Evolutionary conservation across 2,329 filamentous ascomycete genomes (phyloP), one percentile per base, ranked within the genome.

Genomic region (Cladobotryum mycophilum): DNA sequence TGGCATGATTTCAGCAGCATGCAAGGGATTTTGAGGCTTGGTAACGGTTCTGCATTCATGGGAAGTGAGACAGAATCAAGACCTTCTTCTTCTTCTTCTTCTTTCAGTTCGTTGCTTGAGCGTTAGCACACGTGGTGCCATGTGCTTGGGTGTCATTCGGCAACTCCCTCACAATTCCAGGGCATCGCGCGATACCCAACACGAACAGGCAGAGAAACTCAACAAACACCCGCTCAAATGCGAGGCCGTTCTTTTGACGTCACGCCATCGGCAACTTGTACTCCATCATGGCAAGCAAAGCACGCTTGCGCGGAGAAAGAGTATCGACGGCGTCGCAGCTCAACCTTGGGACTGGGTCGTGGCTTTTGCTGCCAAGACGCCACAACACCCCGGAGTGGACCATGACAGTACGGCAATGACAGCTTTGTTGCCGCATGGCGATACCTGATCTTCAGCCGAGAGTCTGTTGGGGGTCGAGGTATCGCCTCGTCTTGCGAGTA

Each of bases 321-420:
- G 6, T 42, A 18, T n/a, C 41, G 41, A 42, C 15, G n/a, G 41
- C 18, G 17, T 18, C 18, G 41, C 40, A 42, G 40, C 40, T 22
- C 40, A 20, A 20, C 8, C 5, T 13, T 25, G 18, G 18, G 14
- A 14, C 14, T 35, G n/a, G 34, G 38, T 33, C 25, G 25, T 30
- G 25, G 25, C 25, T 30, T 30, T 25, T 30, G 35, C 12, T 15
- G 48, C 48, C 48, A 50, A 50, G 48, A 15, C 20, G 20, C 5
- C n/a, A 8, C 43, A 50, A 36, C 15, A n/a, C 9, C 9, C 36
- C 42, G 35, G 36, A 45, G 48, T 45, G 35, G 43, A 42, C 48
- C 48, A 9, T 36, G 14, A 34, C 15, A 20, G 40, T 22, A 25
- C 36, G 7, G 35, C 12, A 20, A 9, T 36, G 14, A 38, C 36